Conservation (phyloP, 192 early-diverging fungal genomes). For the Entophlyctis luteolus region DNA sequence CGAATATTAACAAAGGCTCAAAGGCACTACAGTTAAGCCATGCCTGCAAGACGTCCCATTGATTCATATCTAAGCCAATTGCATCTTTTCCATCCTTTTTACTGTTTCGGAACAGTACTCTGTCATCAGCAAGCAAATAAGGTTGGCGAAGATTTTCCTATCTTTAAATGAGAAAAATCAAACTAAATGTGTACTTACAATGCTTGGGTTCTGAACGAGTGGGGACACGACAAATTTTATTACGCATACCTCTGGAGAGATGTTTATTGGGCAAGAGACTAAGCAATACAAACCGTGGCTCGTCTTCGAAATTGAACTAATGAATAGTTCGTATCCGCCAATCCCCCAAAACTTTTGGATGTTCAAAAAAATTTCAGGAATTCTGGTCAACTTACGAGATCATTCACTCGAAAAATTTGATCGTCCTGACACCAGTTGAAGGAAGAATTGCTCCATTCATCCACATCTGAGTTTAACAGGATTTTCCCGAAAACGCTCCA, state of each 20-base stretch:
- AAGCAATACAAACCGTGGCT: constrained; percentile 24
- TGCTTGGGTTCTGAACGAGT: constrained; percentile 25
- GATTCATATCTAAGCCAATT: constrained; percentile 63
- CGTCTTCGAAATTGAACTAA: constrained; percentile 44
- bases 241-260: constrained; percentile 39
- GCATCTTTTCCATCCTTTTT: constrained; percentile 60
- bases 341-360: constrained; percentile 53
- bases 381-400: not conserved
- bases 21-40: not conserved
- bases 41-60: constrained; percentile 73
- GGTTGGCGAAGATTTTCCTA: constrained; percentile 56
- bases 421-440: not conserved
- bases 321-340: constrained; percentile 63
- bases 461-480: constrained; percentile 52
- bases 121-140: constrained; percentile 65
- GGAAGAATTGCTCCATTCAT: constrained; percentile 29
- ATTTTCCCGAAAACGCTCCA: constrained; percentile 77
- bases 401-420: not conserved
- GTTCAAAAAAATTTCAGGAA: constrained; percentile 5
- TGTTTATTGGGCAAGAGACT: not conserved
- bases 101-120: constrained; percentile 63
- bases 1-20: not conserved
- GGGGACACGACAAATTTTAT: constrained; percentile 58
- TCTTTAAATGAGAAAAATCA: not conserved
- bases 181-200: constrained; percentile 7